Conservation (phyloP, 1,284 basidiomycete species). For the Schizophyllum commune region DNA sequence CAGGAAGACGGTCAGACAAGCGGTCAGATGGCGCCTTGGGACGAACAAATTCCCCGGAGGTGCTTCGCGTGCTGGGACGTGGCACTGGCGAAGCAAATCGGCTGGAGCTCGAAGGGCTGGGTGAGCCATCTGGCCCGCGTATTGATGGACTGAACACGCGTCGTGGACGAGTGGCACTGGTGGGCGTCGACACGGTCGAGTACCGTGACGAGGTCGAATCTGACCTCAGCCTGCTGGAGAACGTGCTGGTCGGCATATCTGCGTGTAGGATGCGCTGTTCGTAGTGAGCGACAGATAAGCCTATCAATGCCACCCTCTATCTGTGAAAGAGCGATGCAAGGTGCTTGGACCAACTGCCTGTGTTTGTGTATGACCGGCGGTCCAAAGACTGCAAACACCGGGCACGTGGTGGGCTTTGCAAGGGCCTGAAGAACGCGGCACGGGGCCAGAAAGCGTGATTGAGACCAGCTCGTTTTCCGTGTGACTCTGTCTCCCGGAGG, state of each 20-base stretch:
- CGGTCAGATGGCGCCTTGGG: neutral
- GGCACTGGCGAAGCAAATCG: neutral
- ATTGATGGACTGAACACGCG: neutral
- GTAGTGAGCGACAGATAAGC: no score
- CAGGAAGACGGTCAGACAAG: neutral
- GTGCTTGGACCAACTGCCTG: no score
- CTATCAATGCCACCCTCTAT: no score
- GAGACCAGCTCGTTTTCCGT: no score
- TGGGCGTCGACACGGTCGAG: neutral
- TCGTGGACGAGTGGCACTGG: neutral
- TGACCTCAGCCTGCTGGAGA: neutral
- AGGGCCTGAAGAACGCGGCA: no score
- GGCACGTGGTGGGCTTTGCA: no score
- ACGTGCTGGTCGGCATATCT: neutral
- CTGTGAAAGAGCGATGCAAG: no score
- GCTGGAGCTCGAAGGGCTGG: neutral
- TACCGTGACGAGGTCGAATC: neutral
- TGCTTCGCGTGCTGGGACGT: neutral
- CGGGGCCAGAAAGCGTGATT: no score
- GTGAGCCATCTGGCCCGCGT: neutral
- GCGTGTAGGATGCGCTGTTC: no score
- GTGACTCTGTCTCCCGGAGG: no score
- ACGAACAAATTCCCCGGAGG: neutral
- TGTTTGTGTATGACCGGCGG: no score
- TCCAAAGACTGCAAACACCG: no score